These are phyloP conservation scores for Hyphopichia fennica DNA, from an alignment of 1,139 yeast species.

Conservation along the genomic window DNA sequence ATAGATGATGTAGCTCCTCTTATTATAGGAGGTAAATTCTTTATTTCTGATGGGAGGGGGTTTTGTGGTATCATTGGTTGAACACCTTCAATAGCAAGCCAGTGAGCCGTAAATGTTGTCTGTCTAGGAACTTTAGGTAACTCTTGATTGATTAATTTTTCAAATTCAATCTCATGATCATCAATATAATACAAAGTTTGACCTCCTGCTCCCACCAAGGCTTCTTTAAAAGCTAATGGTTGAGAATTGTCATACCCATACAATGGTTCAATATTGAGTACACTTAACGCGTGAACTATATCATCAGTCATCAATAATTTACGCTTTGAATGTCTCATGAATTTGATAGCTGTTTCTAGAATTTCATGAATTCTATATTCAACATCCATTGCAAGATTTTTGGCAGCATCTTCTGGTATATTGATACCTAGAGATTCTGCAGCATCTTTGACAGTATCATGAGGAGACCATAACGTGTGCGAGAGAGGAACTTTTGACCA, in stretches of 20 bases:
- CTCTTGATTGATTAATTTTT: slow-evolving; percentile 89
- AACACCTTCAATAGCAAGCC: slow-evolving; percentile 98
- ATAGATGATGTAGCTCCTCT: slow-evolving; percentile 67
- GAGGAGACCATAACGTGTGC: slow-evolving; percentile 96
- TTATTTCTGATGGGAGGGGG: slow-evolving; percentile 79
- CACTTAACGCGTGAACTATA: slow-evolving; percentile 76
- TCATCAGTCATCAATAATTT: slow-evolving; percentile 80
- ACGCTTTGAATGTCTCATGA: slow-evolving; percentile 92
- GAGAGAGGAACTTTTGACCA: slow-evolving; percentile 57
- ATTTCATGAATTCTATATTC: slow-evolving; percentile 96
- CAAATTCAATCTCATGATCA: slow-evolving; percentile 90
- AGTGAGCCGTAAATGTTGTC: slow-evolving; percentile 92
- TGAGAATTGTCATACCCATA: slow-evolving; percentile 70
- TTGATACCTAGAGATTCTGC: slow-evolving; percentile 89
- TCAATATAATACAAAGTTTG: slow-evolving; percentile 92
- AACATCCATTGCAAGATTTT: slow-evolving; percentile 96
- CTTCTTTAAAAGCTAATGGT: slow-evolving; percentile 74
- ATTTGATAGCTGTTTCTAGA: slow-evolving; percentile 90
- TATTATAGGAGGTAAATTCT: slow-evolving; percentile 61
- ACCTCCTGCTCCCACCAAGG: slow-evolving; percentile 81
- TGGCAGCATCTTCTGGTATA: slow-evolving; percentile 89
- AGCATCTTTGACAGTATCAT: slow-evolving; percentile 94
- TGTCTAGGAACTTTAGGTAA: slow-evolving; percentile 93
- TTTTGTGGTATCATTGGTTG: slow-evolving; percentile 98
- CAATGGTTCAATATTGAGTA: slow-evolving; percentile 84